These are phyloP conservation scores for Solanum ossicruentum DNA, from an alignment of 257 asterid genomes.

Conservation along the genomic window DNA sequence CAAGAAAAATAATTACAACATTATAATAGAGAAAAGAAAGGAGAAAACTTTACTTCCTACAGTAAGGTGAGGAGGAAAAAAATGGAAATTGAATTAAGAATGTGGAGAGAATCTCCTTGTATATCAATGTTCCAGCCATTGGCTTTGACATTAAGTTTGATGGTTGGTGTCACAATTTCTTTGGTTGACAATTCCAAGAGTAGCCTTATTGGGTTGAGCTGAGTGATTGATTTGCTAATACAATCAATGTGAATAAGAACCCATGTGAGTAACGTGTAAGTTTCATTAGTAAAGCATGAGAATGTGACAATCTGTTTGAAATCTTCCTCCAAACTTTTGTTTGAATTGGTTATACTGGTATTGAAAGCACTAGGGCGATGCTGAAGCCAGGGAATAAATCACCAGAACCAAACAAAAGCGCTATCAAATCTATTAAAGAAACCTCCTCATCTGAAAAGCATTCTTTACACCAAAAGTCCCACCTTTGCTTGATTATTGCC, in stretches of 20 bases:
- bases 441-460: no score
- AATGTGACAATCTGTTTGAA: not conserved
- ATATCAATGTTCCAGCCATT: not conserved
- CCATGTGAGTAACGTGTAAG: not conserved
- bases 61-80: not conserved
- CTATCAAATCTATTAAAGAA: no score
- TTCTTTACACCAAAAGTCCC: no score
- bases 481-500: no score
- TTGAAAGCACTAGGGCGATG: no score
- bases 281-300: not conserved
- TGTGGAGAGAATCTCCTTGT: not conserved
- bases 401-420: no score
- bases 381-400: no score
- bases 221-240: not conserved
- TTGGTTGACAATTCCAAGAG: not conserved
- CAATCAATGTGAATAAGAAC: not conserved
- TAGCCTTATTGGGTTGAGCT: not conserved
- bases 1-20: not conserved
- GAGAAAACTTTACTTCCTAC: not conserved
- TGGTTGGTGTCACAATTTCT: not conserved
- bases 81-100: not conserved
- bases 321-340: no score
- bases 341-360: no score
- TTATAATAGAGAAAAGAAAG: not conserved
- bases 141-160: not conserved